These are phyloP conservation scores for Bimuria novae-zelandiae DNA, from an alignment of 2,329 filamentous ascomycete species.

Conservation along the genomic window DNA sequence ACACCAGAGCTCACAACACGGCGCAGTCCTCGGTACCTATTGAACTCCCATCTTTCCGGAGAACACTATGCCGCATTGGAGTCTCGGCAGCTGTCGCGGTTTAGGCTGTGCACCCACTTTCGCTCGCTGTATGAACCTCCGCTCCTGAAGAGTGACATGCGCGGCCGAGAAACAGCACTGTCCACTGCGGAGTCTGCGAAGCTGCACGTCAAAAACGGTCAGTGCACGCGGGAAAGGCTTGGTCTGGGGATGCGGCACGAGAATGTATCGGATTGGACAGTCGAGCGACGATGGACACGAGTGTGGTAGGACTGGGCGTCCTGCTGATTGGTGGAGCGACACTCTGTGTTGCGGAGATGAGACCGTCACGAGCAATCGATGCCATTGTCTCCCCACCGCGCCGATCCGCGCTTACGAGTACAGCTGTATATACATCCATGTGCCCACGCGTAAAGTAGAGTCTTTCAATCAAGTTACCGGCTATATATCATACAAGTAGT, in stretches of 20 bases:
- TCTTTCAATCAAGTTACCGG: not conserved
- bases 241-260: conserved; percentile 27
- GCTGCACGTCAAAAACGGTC: conserved; percentile 23
- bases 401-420: not conserved
- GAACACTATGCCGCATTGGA: not conserved
- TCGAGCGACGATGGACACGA: conserved; percentile 12
- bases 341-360: conserved; percentile 27
- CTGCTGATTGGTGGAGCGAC: conserved; percentile 42
- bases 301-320: conserved; percentile 19
- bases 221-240: conserved; percentile 18
- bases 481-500: not conserved
- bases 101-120: conserved; percentile 7
- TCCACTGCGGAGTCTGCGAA: conserved; percentile 10
- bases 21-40: not conserved
- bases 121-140: conserved; percentile 2
- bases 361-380: conserved; percentile 5
- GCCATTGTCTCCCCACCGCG: conserved; percentile 5
- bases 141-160: conserved; percentile 26
- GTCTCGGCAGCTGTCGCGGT: not conserved
- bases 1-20: conserved; percentile 2
- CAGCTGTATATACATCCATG: conserved; percentile 5
- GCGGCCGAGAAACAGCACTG: conserved; percentile 39
- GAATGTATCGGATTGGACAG: conserved; percentile 32
- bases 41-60: not conserved
- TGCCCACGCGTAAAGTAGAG: not conserved